phyloP scores from a whole-genome alignment of 441 rosid species.

The Syzygium syzygioides region DNA sequence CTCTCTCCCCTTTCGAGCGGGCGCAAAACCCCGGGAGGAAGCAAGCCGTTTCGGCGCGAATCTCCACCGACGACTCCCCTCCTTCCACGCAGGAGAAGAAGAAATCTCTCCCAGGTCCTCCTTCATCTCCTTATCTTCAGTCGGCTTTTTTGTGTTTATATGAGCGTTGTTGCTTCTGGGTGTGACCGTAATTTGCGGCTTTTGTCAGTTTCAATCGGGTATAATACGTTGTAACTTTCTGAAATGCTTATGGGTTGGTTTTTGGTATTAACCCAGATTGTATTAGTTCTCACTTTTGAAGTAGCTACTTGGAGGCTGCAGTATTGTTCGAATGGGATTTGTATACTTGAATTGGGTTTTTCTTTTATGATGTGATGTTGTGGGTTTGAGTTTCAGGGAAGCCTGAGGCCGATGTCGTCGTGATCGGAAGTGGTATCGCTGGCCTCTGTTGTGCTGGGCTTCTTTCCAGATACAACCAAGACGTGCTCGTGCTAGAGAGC shows the following conservation, averaged over 20 bases:
- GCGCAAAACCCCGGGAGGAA: not conserved
- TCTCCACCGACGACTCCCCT: not conserved
- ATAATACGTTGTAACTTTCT: not conserved
- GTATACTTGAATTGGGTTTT: not conserved
- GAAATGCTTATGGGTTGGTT: not conserved
- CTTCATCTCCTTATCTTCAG: not conserved
- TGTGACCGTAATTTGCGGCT: not conserved
- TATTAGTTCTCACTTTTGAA: not conserved
- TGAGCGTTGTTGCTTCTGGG: not conserved
- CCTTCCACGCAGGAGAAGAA: not conserved
- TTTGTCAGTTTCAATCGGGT: not conserved
- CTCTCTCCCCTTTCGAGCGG: not conserved
- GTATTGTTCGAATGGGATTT: not conserved
- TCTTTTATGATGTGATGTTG: not conserved
- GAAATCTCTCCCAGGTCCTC: not conserved
- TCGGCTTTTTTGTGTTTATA: not conserved
- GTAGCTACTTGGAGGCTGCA: not conserved
- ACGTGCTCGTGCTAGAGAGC: slow-evolving; percentile 77
- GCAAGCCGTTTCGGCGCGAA: not conserved
- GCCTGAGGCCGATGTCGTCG: slow-evolving; percentile 81
- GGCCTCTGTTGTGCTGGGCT: slow-evolving; percentile 86
- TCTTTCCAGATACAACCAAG: slow-evolving; percentile 75
- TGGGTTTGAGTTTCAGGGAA: slow-evolving; percentile 34
- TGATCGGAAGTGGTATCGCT: slow-evolving; percentile 86
- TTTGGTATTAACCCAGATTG: not conserved